phyloP scores from a whole-genome alignment of 306 rosid genomes.

The Sicyos edulis region DNA sequence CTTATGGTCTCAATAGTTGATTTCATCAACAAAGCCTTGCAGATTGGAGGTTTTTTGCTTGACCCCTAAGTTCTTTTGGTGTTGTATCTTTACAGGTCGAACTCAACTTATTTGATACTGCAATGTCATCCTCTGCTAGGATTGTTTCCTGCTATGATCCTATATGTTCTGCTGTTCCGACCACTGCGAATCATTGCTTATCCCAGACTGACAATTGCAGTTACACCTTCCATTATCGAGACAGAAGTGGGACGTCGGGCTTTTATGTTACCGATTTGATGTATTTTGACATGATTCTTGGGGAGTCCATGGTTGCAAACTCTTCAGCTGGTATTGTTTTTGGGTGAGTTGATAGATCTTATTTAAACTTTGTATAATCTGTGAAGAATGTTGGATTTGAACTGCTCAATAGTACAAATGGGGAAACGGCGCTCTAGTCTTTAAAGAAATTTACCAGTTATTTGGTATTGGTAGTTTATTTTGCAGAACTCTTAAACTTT shows the following conservation, averaged over 20 bases:
- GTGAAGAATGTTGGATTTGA: neutral
- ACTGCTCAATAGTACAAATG: neutral
- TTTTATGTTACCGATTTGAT: slow-evolving; percentile 59
- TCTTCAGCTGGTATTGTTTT: slow-evolving; percentile 70
- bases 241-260: slow-evolving; percentile 79
- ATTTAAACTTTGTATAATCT: too few species aligned
- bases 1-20: neutral
- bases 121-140: slow-evolving; percentile 53
- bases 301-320: slow-evolving; percentile 47
- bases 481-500: neutral
- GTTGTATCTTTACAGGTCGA: slow-evolving; percentile 46
- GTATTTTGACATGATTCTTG: slow-evolving; percentile 64
- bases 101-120: slow-evolving; percentile 67
- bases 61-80: neutral
- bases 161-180: slow-evolving; percentile 51
- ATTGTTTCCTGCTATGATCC: slow-evolving; percentile 64
- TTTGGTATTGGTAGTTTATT: slow-evolving; percentile 2
- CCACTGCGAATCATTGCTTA: slow-evolving; percentile 49
- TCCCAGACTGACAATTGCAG: slow-evolving; percentile 59
- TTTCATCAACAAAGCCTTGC: neutral
- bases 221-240: slow-evolving; percentile 70
- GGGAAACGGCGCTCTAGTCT: neutral
- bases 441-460: slow-evolving; percentile 8
- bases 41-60: neutral
- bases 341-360: slow-evolving; percentile 52